phyloP scores from a whole-genome alignment of 495 filamentous ascomycete genomes.

The Jackrogersella multiformis region DNA sequence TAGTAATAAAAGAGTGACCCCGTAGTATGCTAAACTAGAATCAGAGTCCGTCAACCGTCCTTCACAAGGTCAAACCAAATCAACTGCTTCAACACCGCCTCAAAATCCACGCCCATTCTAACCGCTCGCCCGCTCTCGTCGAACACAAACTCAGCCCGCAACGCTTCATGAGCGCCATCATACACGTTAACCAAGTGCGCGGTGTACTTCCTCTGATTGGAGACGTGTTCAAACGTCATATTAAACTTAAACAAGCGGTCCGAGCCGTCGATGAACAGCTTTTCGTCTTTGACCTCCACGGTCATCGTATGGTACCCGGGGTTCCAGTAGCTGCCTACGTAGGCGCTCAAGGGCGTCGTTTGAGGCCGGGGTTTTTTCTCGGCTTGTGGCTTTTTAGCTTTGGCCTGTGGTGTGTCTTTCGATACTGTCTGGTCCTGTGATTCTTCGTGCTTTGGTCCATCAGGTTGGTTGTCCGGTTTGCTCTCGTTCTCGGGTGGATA shows the following conservation, averaged over 20 bases:
- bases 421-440: constrained; percentile 2
- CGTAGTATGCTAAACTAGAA: not conserved
- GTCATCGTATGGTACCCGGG: constrained; percentile 49
- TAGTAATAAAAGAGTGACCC: not conserved
- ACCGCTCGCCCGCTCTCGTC: constrained; percentile 33
- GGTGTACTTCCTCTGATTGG: constrained; percentile 34
- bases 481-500: not conserved
- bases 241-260: constrained; percentile 45
- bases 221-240: constrained; percentile 34
- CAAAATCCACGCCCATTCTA: constrained; percentile 42
- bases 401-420: not conserved
- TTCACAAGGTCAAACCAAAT: constrained; percentile 44
- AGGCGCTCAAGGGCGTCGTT: constrained; percentile 44
- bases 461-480: constrained; percentile 14
- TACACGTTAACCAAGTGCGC: not conserved
- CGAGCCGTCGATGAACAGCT: constrained; percentile 49
- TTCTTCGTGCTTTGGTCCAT: constrained; percentile 12
- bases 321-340: constrained; percentile 53
- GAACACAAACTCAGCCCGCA: constrained; percentile 38
- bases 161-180: constrained; percentile 11
- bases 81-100: constrained; percentile 28
- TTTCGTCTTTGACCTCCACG: constrained; percentile 35
- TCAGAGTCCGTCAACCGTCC: not conserved
- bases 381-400: not conserved
- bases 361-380: constrained; percentile 20